A percentile compares a stretch with the other conserved stretches of the same genome.
Conservation (phyloP, 1,284 basidiomycete species). For the Puccinia coronata region DNA sequence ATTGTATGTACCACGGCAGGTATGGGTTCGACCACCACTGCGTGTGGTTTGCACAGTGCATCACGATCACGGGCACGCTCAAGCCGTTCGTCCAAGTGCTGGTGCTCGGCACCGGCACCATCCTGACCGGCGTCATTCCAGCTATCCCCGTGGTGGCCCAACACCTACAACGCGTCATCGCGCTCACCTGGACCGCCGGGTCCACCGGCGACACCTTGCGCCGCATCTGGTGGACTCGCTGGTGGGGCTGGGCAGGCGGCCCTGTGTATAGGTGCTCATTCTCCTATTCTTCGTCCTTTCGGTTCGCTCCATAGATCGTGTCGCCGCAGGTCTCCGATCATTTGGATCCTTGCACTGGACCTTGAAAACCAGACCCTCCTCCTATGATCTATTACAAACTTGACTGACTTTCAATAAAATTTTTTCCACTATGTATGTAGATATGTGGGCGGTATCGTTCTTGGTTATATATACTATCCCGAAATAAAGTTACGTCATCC, state of each 20-base stretch:
- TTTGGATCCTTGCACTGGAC: too few relatives aligned
- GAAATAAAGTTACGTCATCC: background rate
- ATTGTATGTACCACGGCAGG: background rate
- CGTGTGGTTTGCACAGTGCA: constrained; percentile 42
- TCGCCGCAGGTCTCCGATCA: background rate
- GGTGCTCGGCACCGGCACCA: background rate
- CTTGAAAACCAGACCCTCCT: background rate
- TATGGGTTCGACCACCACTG: constrained; percentile 43
- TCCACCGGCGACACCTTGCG: constrained; percentile 24
- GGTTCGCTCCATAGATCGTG: background rate
- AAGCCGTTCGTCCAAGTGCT: constrained; percentile 33
- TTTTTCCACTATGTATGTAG: too few relatives aligned
- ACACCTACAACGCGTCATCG: constrained; percentile 17
- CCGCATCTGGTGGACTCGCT: constrained; percentile 34
- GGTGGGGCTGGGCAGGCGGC: constrained; percentile 43
- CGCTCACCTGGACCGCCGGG: constrained; percentile 16
- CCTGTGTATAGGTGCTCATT: constrained; percentile 18
- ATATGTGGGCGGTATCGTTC: constrained; percentile 28
- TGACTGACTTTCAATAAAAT: too few relatives aligned
- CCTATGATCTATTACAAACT: background rate
- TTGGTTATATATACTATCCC: constrained; percentile 33
- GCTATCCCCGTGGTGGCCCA: background rate
- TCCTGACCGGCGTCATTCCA: background rate
- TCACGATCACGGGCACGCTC: constrained; percentile 19
- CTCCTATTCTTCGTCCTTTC: background rate